These are phyloP conservation scores for Dothiorella sarmentorum DNA, from an alignment of 2,329 filamentous ascomycete genomes.

Conservation along the genomic window DNA sequence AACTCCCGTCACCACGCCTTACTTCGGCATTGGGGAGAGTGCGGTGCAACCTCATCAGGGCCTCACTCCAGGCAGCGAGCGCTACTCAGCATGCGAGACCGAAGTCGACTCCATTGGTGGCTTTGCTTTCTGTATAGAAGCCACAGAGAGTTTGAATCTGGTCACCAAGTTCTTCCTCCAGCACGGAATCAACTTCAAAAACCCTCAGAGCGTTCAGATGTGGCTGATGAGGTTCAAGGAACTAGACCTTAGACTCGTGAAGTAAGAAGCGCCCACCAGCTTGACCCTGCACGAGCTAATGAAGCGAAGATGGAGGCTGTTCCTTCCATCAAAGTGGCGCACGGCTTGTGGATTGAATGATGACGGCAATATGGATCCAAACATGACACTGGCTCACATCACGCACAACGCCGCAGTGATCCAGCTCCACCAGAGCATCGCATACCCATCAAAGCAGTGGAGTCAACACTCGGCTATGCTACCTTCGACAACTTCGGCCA, in stretches of 20 bases:
- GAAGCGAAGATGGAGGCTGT: conserved; percentile 28
- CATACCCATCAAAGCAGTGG: conserved; percentile 32
- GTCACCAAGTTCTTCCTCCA: conserved; percentile 38
- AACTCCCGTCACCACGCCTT: conserved; percentile 32
- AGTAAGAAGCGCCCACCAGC: conserved; percentile 21
- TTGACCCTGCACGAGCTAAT: not conserved
- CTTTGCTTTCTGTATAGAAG: conserved; percentile 32
- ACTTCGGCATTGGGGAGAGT: conserved; percentile 41
- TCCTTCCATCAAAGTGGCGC: conserved; percentile 25
- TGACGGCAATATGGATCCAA: conserved; percentile 33
- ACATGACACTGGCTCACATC: conserved; percentile 29
- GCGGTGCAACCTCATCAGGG: conserved; percentile 22
- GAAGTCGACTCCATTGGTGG: conserved; percentile 29
- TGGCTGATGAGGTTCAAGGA: conserved; percentile 36
- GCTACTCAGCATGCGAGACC: conserved; percentile 25
- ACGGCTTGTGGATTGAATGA: conserved; percentile 37
- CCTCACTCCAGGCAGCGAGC: conserved; percentile 22
- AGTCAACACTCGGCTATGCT: conserved; percentile 23
- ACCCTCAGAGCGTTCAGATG: conserved; percentile 29
- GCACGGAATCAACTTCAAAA: conserved; percentile 30
- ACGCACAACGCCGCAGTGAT: conserved; percentile 30
- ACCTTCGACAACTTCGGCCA: conserved; percentile 24
- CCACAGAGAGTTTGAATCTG: conserved; percentile 34
- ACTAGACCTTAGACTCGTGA: conserved; percentile 31
- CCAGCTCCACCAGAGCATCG: conserved; percentile 29